These are phyloP conservation scores for Aaosphaeria pasadenensis DNA, from an alignment of 2,329 filamentous ascomycete genomes.

Conservation along the genomic window DNA sequence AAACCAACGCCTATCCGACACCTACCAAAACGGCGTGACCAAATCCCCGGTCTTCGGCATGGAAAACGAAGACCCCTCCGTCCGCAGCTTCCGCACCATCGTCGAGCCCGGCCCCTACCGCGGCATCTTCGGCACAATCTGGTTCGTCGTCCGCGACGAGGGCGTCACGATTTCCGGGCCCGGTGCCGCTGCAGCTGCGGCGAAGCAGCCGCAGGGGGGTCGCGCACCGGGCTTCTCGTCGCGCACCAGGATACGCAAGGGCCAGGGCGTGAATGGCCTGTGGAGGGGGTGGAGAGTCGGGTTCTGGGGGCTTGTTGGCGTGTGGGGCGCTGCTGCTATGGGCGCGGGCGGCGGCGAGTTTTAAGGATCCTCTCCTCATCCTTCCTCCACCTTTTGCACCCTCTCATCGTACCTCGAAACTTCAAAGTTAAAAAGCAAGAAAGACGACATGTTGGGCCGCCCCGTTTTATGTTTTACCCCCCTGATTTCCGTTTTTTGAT, in stretches of 20 bases:
- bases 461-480: too few species aligned
- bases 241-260: slow-evolving; percentile 50
- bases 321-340: slow-evolving; percentile 68
- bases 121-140: slow-evolving; percentile 90
- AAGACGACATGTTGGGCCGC: too few species aligned
- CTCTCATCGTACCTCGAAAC: too few species aligned
- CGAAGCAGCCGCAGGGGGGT: slow-evolving; percentile 13
- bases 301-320: slow-evolving; percentile 72
- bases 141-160: slow-evolving; percentile 80
- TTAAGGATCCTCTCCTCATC: slow-evolving; percentile 3
- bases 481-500: too few species aligned
- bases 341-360: slow-evolving; percentile 39
- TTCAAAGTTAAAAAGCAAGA: too few species aligned
- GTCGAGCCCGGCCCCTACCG: slow-evolving; percentile 77
- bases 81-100: slow-evolving; percentile 61
- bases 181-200: slow-evolving; percentile 24
- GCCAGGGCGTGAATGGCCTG: slow-evolving; percentile 66
- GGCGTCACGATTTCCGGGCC: slow-evolving; percentile 51
- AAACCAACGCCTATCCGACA: slow-evolving; percentile 21
- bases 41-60: slow-evolving; percentile 12
- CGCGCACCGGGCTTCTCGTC: slow-evolving; percentile 26
- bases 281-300: slow-evolving; percentile 76
- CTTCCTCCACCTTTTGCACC: too few species aligned
- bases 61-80: slow-evolving; percentile 20
- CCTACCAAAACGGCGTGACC: slow-evolving; percentile 16